Conservation (phyloP, 495 filamentous ascomycete species). For the Neurospora sp. region DNA sequence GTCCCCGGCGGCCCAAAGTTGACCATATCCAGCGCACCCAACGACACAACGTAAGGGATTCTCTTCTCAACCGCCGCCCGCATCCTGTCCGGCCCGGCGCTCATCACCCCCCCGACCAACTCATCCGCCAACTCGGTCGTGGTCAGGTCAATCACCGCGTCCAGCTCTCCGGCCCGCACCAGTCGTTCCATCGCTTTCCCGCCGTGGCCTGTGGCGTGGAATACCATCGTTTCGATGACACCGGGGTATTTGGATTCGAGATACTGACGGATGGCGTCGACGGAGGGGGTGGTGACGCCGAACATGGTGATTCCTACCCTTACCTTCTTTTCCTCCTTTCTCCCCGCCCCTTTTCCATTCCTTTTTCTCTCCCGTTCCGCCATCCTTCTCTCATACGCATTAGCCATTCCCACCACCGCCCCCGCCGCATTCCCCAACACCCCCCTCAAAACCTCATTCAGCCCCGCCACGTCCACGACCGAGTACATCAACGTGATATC, state of each 20-base stretch:
- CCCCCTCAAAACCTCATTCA: constrained; percentile 44
- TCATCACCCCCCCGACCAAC: constrained; percentile 51
- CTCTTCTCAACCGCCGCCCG: constrained; percentile 40
- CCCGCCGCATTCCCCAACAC: constrained; percentile 53
- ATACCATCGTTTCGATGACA: constrained; percentile 49
- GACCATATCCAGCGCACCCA: constrained; percentile 60
- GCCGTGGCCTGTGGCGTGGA: constrained; percentile 60
- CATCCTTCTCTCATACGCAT: constrained; percentile 26
- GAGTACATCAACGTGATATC: constrained; percentile 63
- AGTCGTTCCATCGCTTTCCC: constrained; percentile 60
- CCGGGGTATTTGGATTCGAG: constrained; percentile 24
- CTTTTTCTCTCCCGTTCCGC: background rate
- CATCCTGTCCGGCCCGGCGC: constrained; percentile 45
- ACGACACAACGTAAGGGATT: constrained; percentile 51
- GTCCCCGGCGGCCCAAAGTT: constrained; percentile 51
- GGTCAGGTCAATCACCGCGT: constrained; percentile 58
- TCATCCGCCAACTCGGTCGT: constrained; percentile 59
- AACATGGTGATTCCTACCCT: constrained; percentile 61
- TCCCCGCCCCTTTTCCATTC: background rate
- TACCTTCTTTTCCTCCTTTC: constrained; percentile 18
- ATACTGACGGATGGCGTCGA: constrained; percentile 35
- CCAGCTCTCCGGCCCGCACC: constrained; percentile 39
- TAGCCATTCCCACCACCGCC: constrained; percentile 46
- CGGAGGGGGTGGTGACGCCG: constrained; percentile 59
- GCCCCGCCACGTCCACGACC: constrained; percentile 59